phyloP scores from a whole-genome alignment of 2,329 filamentous ascomycete species.

The Plectosphaerella plurivora region DNA sequence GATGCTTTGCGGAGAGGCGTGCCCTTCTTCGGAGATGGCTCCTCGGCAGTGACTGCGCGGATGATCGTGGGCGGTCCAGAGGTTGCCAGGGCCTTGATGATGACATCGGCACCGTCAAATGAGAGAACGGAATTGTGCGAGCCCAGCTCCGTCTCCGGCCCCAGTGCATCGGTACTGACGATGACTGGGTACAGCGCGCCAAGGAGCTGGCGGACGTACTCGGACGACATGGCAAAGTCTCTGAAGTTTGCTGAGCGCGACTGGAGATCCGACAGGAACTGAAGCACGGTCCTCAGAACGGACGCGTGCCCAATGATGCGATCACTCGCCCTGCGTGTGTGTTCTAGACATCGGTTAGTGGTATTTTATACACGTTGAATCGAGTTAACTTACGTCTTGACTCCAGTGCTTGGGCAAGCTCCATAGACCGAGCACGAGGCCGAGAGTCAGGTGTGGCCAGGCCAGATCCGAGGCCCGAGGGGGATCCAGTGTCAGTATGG shows the following conservation, averaged over 20 bases:
- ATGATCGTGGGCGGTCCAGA: constrained; percentile 66
- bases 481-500: constrained; percentile 1
- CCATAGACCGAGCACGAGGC: constrained; percentile 59
- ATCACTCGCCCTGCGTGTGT: constrained; percentile 37
- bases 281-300: constrained; percentile 70
- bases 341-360: constrained; percentile 24
- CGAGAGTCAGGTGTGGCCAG: constrained; percentile 23
- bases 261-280: constrained; percentile 77
- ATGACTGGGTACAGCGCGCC: constrained; percentile 81
- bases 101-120: constrained; percentile 81
- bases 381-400: constrained; percentile 39
- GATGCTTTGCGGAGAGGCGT: constrained; percentile 73
- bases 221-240: constrained; percentile 75
- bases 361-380: neutral
- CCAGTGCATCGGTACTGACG: constrained; percentile 79
- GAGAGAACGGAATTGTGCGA: constrained; percentile 75
- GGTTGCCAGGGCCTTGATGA: constrained; percentile 67
- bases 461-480: constrained; percentile 8
- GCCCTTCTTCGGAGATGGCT: constrained; percentile 40
- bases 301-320: constrained; percentile 48
- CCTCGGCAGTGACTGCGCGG: constrained; percentile 58
- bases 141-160: constrained; percentile 80
- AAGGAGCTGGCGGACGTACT: constrained; percentile 76
- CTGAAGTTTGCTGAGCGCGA: constrained; percentile 71
- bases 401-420: constrained; percentile 56